These are phyloP conservation scores for Adansonia gregorii DNA, from an alignment of 441 rosid genomes.

Conservation along the genomic window DNA sequence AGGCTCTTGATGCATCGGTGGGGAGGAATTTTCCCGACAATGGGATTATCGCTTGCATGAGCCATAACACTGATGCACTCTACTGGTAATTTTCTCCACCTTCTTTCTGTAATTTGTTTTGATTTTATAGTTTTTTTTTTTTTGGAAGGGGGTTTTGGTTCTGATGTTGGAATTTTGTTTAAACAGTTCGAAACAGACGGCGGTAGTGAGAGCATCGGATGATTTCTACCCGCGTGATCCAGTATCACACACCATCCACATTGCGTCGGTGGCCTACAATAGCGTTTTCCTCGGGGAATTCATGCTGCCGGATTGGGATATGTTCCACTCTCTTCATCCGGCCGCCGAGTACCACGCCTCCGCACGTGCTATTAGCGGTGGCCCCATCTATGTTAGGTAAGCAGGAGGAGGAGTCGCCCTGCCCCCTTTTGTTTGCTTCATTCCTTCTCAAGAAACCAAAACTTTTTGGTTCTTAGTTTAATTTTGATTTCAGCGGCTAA, in stretches of 20 bases:
- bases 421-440: background rate
- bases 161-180: slow-evolving; percentile 7
- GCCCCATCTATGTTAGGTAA: slow-evolving; percentile 88
- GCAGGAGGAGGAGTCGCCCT: background rate
- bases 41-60: slow-evolving; percentile 94
- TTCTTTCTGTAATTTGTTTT: background rate
- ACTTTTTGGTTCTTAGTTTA: background rate
- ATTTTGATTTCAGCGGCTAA: background rate
- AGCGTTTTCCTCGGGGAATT: slow-evolving; percentile 87
- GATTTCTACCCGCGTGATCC: slow-evolving; percentile 93
- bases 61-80: slow-evolving; percentile 90
- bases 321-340: slow-evolving; percentile 89
- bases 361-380: slow-evolving; percentile 92
- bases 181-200: slow-evolving; percentile 84
- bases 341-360: slow-evolving; percentile 93
- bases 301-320: slow-evolving; percentile 97
- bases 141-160: background rate
- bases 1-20: slow-evolving; percentile 84
- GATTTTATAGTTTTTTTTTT: background rate
- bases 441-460: background rate
- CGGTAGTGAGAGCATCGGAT: slow-evolving; percentile 80
- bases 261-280: slow-evolving; percentile 86
- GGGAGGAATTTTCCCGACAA: slow-evolving; percentile 78
- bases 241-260: slow-evolving; percentile 84
- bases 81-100: slow-evolving; percentile 56